Percentiles rank a stretch among this genome's conserved stretches.
phyloP scores from a whole-genome alignment of 805 yeast species.

The Sungouiozyma ichnusensis region DNA sequence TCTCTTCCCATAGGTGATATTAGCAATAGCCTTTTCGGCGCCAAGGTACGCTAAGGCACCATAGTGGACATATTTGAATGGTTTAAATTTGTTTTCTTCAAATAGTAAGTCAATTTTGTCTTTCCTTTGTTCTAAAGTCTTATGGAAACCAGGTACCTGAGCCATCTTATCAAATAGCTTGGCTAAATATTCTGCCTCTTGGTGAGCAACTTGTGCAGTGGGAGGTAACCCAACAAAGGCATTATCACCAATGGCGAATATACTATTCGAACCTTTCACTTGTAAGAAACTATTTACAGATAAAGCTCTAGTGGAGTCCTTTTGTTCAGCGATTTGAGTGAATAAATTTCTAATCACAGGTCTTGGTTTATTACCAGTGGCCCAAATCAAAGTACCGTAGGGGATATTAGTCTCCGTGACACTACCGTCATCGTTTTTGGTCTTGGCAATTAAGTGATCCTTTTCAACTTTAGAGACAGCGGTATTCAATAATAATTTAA shows the following conservation, averaged over 20 bases:
- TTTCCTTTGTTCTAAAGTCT: constrained; percentile 30
- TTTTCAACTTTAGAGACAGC: constrained; percentile 82
- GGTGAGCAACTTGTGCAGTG: constrained; percentile 95
- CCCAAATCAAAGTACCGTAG: constrained; percentile 92
- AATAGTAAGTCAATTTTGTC: constrained; percentile 33
- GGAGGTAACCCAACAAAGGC: constrained; percentile 85
- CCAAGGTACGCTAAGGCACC: constrained; percentile 94
- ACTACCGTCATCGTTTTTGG: constrained; percentile 62
- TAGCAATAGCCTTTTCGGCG: constrained; percentile 88
- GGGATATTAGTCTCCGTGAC: constrained; percentile 52
- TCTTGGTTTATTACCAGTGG: constrained; percentile 90
- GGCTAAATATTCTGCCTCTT: constrained; percentile 78
- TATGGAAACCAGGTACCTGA: constrained; percentile 30
- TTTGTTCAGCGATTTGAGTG: constrained; percentile 65
- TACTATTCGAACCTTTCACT: constrained; percentile 72
- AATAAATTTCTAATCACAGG: constrained; percentile 57
- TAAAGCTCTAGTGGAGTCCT: constrained; percentile 77
- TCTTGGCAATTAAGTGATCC: constrained; percentile 59
- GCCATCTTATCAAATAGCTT: constrained; percentile 52
- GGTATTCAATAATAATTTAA: constrained; percentile 71
- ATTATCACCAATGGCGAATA: constrained; percentile 90
- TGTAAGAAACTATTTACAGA: constrained; percentile 67
- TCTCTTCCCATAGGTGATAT: constrained; percentile 70
- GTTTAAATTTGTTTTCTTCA: constrained; percentile 41
- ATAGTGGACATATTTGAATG: constrained; percentile 75